Percentiles rank a stretch among this genome's conserved stretches.
phyloP scores from a whole-genome alignment of 75 land plant genomes.

The Cryptomeria japonica region DNA sequence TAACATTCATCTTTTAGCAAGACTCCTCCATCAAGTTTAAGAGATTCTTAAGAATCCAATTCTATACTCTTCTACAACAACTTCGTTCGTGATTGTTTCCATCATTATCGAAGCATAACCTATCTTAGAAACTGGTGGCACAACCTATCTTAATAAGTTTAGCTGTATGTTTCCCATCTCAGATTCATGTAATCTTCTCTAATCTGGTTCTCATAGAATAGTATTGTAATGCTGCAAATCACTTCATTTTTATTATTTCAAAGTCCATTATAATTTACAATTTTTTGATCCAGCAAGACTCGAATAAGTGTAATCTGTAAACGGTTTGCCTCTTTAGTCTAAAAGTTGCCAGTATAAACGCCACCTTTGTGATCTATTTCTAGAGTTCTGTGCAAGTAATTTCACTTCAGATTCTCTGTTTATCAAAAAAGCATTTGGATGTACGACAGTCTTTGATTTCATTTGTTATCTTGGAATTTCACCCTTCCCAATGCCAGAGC shows the following conservation, averaged over 20 bases:
- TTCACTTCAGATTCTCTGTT: not conserved
- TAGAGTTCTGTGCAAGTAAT: not conserved
- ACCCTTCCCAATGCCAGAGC: not conserved
- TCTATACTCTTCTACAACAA: not conserved
- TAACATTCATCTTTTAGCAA: not conserved
- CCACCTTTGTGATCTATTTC: not conserved
- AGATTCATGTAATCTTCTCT: not conserved
- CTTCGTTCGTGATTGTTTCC: not conserved
- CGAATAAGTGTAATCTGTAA: no score
- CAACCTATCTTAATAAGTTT: not conserved
- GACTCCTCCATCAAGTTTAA: not conserved
- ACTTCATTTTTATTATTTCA: not conserved
- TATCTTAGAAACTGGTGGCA: not conserved
- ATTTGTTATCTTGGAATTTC: not conserved
- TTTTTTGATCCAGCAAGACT: not conserved
- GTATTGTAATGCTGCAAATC: not conserved
- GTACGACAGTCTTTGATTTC: not conserved
- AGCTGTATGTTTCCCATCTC: not conserved
- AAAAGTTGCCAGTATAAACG: not conserved
- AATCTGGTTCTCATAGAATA: no score
- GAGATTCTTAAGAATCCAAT: not conserved
- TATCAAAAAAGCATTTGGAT: not conserved
- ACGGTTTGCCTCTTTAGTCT: no score
- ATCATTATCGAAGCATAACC: no score
- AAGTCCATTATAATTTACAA: not conserved